phyloP scores from a whole-genome alignment of 2,329 filamentous ascomycete species.

The Fusarium aywerte region DNA sequence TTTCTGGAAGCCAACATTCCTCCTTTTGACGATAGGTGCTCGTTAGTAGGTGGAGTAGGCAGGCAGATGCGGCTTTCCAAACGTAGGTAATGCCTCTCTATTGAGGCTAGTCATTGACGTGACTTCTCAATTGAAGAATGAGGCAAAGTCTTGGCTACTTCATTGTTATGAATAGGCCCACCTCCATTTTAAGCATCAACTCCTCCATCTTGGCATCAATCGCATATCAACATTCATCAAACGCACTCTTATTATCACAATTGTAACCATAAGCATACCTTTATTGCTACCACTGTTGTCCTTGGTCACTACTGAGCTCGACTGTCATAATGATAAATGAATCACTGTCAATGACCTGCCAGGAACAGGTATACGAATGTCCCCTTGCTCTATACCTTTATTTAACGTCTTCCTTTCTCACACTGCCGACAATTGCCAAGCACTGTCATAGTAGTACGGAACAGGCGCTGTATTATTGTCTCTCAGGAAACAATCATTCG shows the following conservation, averaged over 20 bases:
- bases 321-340: background rate
- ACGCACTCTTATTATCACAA: background rate
- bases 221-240: background rate
- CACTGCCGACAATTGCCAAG: constrained; percentile 2
- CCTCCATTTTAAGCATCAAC: background rate
- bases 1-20: constrained; percentile 22
- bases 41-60: background rate
- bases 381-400: background rate
- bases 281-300: background rate
- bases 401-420: background rate
- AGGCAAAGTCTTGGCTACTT: background rate
- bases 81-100: no score
- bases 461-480: background rate
- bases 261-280: background rate
- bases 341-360: constrained; percentile 12
- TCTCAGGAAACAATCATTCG: background rate
- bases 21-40: background rate
- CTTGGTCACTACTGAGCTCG: background rate
- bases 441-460: constrained; percentile 7
- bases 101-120: background rate
- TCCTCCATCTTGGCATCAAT: background rate
- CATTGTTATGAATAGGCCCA: background rate
- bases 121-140: background rate
- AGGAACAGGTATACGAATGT: background rate
- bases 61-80: background rate